These are phyloP conservation scores for Colletotrichum lindemuthianum DNA, from an alignment of 2,329 filamentous ascomycete genomes.

Conservation along the genomic window DNA sequence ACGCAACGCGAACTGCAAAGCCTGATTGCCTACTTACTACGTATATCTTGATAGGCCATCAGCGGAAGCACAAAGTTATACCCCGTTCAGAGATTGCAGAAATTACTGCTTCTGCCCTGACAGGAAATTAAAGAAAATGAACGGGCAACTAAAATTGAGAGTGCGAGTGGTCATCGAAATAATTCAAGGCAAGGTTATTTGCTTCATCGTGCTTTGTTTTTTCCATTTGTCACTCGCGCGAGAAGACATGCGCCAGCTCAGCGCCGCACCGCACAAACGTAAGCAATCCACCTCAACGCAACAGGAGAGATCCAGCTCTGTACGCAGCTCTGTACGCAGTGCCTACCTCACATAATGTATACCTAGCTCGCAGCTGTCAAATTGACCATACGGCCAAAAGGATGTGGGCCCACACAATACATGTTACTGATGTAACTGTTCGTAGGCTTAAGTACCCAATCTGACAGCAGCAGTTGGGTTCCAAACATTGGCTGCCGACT, in stretches of 20 bases:
- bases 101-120: constrained; percentile 5
- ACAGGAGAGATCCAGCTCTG: too few relatives aligned
- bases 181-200: constrained; percentile 28
- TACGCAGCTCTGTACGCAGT: too few relatives aligned
- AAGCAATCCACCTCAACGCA: too few relatives aligned
- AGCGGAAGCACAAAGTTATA: too few relatives aligned
- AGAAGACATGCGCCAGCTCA: constrained; percentile 20
- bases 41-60: too few relatives aligned
- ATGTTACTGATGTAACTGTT: too few relatives aligned
- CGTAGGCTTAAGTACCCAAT: neutral
- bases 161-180: constrained; percentile 21
- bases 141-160: constrained; percentile 18
- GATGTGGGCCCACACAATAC: too few relatives aligned
- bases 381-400: too few relatives aligned
- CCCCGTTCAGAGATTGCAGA: constrained; percentile 9
- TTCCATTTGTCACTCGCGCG: neutral
- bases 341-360: too few relatives aligned
- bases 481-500: constrained; percentile 12
- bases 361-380: too few relatives aligned
- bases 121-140: constrained; percentile 25
- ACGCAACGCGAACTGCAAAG: too few relatives aligned
- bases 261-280: constrained; percentile 16
- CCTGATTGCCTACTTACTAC: neutral
- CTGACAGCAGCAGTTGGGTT: neutral
- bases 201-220: neutral